phyloP scores from a whole-genome alignment of 805 yeast species.

The Candida suzukii region DNA sequence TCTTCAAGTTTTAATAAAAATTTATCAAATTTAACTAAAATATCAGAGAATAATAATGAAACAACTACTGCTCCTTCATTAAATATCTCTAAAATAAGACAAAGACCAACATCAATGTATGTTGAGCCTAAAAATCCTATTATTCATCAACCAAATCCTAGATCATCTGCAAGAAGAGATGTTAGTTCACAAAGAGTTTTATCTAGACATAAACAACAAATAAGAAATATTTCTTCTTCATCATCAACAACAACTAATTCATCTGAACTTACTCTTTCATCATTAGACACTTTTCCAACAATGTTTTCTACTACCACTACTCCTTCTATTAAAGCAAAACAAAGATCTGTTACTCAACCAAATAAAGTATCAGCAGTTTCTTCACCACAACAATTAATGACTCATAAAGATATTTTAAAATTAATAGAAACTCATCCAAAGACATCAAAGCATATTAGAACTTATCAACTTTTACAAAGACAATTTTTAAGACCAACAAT shows the following conservation, averaged over 20 bases:
- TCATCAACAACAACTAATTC: not conserved
- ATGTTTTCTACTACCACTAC: not conserved
- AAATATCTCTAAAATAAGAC: not conserved
- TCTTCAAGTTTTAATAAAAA: not conserved
- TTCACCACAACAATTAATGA: not conserved
- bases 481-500: not conserved
- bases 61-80: not conserved
- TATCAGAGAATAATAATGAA: not conserved
- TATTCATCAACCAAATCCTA: not conserved
- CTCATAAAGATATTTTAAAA: constrained; percentile 5
- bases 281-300: not conserved
- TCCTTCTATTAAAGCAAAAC: not conserved
- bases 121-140: not conserved
- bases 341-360: not conserved
- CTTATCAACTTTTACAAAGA: not conserved
- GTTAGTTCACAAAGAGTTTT: not conserved
- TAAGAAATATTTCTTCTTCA: not conserved
- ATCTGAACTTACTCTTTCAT: not conserved
- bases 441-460: constrained; percentile 1
- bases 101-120: not conserved
- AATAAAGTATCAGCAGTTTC: not conserved
- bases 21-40: not conserved
- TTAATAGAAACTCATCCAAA: not conserved
- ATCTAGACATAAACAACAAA: not conserved
- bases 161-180: not conserved